Evolutionary conservation across 1,139 yeast genomes (phyloP).

Genomic region (Martiniozyma asiatica): DNA sequence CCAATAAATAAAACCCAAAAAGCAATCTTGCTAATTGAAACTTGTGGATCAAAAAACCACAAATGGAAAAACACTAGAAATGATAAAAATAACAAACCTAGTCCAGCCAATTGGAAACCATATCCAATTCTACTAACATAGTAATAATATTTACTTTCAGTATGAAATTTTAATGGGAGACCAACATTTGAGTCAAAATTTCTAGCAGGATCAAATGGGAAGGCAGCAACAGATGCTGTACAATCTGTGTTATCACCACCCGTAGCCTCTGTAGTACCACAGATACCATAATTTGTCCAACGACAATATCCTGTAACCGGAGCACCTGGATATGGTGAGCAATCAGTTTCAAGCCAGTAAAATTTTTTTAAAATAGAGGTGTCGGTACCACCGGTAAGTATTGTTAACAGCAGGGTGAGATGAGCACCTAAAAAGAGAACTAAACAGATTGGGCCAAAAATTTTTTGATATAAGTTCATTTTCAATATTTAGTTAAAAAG

Average conservation of each 20-base stretch:
- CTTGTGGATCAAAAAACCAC: slow-evolving; percentile 12
- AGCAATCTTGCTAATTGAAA: too few species aligned
- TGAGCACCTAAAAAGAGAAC: slow-evolving; percentile 13
- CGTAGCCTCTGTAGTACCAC: slow-evolving; percentile 30
- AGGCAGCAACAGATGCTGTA: slow-evolving; percentile 39
- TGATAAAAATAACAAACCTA: slow-evolving; percentile 43
- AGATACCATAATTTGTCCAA: slow-evolving; percentile 65
- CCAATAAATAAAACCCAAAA: slow-evolving; percentile 5
- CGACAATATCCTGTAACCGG: slow-evolving; percentile 30
- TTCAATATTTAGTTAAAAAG: neutral
- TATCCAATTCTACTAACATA: slow-evolving; percentile 57
- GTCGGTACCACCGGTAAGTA: slow-evolving; percentile 49
- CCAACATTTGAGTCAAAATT: slow-evolving; percentile 35
- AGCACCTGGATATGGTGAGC: slow-evolving; percentile 42
- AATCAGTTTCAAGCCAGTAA: slow-evolving; percentile 64
- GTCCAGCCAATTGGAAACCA: slow-evolving; percentile 53
- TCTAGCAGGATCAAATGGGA: slow-evolving; percentile 52
- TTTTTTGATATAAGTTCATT: slow-evolving; percentile 1
- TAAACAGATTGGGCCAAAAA: slow-evolving; percentile 5
- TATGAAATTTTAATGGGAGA: slow-evolving; percentile 37
- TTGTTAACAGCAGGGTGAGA: slow-evolving; percentile 47
- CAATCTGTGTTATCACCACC: slow-evolving; percentile 33
- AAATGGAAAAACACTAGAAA: slow-evolving; percentile 17
- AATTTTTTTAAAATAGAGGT: slow-evolving; percentile 35
- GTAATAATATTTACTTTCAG: slow-evolving; percentile 38